Evolutionary conservation across 2,329 filamentous ascomycete species (phyloP).

Genomic region (Parasarocladium wereldwijsianum): DNA sequence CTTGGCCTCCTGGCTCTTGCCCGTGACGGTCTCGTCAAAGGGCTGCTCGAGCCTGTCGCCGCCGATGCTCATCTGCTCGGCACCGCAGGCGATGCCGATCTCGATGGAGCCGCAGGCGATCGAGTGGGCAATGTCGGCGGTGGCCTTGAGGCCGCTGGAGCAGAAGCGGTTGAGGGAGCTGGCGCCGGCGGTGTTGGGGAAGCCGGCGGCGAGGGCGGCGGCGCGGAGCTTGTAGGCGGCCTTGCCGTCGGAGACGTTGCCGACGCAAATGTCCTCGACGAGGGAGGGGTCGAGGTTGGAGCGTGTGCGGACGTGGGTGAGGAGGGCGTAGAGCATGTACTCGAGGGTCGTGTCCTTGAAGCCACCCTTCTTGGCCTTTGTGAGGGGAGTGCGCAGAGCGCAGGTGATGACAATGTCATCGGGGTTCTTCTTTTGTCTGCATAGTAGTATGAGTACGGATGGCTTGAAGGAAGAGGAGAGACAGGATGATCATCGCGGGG

Average conservation of each 20-base stretch:
- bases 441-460: slow-evolving; percentile 6
- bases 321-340: slow-evolving; percentile 66
- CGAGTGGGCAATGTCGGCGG: slow-evolving; percentile 85
- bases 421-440: slow-evolving; percentile 76
- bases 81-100: slow-evolving; percentile 73
- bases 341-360: slow-evolving; percentile 92
- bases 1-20: slow-evolving; percentile 55
- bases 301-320: slow-evolving; percentile 61
- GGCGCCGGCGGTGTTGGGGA: slow-evolving; percentile 76
- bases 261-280: slow-evolving; percentile 81
- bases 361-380: slow-evolving; percentile 80
- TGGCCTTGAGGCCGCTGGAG: slow-evolving; percentile 88
- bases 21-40: slow-evolving; percentile 63
- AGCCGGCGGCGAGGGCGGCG: slow-evolving; percentile 78
- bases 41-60: slow-evolving; percentile 56
- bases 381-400: slow-evolving; percentile 74
- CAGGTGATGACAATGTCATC: slow-evolving; percentile 96
- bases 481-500: not conserved
- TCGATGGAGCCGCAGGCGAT: slow-evolving; percentile 73
- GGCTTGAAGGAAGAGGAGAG: slow-evolving; percentile 3
- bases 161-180: slow-evolving; percentile 91
- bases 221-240: slow-evolving; percentile 85
- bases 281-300: slow-evolving; percentile 66
- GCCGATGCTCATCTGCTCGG: slow-evolving; percentile 71
- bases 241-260: slow-evolving; percentile 78